These are phyloP conservation scores for Suhomyces canberraensis DNA, from an alignment of 805 yeast genomes.

Conservation along the genomic window DNA sequence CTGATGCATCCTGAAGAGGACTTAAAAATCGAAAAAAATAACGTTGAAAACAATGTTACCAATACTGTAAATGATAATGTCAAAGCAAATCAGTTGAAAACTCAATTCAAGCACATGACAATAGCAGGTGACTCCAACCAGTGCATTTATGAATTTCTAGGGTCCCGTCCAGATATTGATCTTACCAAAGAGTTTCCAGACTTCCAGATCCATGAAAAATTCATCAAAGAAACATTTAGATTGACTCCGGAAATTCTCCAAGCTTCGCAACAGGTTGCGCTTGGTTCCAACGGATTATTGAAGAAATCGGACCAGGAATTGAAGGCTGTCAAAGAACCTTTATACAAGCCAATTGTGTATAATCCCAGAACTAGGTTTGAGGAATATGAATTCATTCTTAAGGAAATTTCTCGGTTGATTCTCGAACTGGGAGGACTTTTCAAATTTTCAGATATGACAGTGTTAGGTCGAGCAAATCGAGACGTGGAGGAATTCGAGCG, in stretches of 20 bases:
- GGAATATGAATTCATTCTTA: conserved; percentile 42
- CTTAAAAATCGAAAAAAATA: too few species aligned
- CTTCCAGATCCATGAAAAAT: conserved; percentile 22
- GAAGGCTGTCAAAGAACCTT: conserved; percentile 15
- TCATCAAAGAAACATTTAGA: conserved; percentile 54
- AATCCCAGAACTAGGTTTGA: conserved; percentile 20
- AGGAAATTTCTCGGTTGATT: conserved; percentile 44
- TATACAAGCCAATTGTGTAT: conserved; percentile 22
- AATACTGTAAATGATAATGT: conserved; percentile 1
- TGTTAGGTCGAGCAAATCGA: conserved; percentile 51
- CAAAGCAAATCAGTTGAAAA: conserved; percentile 1
- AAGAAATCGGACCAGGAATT: conserved; percentile 2
- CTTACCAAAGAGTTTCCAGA: conserved; percentile 20
- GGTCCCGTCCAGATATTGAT: conserved; percentile 39
- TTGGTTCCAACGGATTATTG: conserved; percentile 8
- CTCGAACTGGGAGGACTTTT: conserved; percentile 40
- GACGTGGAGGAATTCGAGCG: conserved; percentile 39
- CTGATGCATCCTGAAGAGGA: too few species aligned
- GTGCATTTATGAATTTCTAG: conserved; percentile 65
- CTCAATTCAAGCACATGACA: conserved; percentile 47
- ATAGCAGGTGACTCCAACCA: conserved; percentile 74
- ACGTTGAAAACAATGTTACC: too few species aligned
- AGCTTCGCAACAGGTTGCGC: conserved; percentile 33
- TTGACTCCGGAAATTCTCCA: conserved; percentile 55
- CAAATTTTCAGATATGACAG: conserved; percentile 47